Percentiles rank a stretch among this genome's conserved stretches.
Evolutionary conservation across 352 stramenopile species (phyloP).

Genomic region (Phytophthora citrophthora): DNA sequence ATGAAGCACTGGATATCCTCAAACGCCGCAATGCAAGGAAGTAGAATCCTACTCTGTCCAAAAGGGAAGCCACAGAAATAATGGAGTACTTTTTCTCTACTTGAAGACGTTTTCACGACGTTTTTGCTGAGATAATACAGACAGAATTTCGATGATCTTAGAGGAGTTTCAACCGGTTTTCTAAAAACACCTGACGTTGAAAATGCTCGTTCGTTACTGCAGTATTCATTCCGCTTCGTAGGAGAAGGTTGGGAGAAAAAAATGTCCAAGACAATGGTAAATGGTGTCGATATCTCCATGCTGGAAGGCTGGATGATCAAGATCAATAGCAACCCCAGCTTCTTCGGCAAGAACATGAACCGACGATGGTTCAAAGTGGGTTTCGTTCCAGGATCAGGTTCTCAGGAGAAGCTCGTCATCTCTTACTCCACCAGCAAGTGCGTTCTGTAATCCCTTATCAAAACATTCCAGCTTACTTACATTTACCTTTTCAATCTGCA

Average conservation of each 20-base stretch:
- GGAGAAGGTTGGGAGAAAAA: neutral
- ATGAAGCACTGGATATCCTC: slow-evolving; percentile 78
- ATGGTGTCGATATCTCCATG: slow-evolving; percentile 84
- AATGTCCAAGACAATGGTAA: slow-evolving; percentile 48
- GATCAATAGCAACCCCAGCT: slow-evolving; percentile 84
- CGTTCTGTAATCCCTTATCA: slow-evolving; percentile 8
- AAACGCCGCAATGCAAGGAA: slow-evolving; percentile 56
- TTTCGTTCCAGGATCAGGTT: slow-evolving; percentile 49
- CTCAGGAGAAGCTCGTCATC: slow-evolving; percentile 73
- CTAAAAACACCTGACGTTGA: too few species aligned
- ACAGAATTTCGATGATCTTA: too few species aligned
- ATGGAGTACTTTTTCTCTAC: too few species aligned
- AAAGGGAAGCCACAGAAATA: too few species aligned
- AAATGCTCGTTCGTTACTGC: slow-evolving; percentile 11
- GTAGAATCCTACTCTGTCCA: slow-evolving; percentile 1
- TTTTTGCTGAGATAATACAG: too few species aligned
- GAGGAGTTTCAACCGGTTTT: slow-evolving; percentile 2
- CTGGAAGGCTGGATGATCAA: slow-evolving; percentile 89
- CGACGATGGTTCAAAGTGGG: slow-evolving; percentile 82
- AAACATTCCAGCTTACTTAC: neutral
- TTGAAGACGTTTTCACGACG: too few species aligned
- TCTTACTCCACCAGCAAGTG: slow-evolving; percentile 87
- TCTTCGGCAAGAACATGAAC: slow-evolving; percentile 81
- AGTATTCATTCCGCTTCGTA: neutral
- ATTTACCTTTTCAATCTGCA: slow-evolving; percentile 17